Base-by-base conservation (phyloP, 306 rosid species). In the Ammopiptanthus mongolicus region DNA sequence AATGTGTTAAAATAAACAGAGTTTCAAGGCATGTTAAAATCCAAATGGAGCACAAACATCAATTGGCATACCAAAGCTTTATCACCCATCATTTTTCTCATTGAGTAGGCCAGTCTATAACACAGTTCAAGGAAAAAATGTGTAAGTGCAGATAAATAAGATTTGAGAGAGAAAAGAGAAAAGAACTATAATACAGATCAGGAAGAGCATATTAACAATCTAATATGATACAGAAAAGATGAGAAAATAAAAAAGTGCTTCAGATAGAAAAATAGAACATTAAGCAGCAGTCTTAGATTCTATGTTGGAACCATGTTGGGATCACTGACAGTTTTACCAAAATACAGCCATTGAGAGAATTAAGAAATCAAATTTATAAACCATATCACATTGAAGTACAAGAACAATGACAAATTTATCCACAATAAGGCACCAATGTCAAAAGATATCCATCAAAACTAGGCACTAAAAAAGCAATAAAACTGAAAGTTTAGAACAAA, bases 51-150 rank as follows among this genome's bases (percentile, higher is more conserved):
- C 34, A 58, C 12, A 57, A 71, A 74, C 56, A 79, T 42, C 71
- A 77, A 75, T 41, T 44, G 28, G 6, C 98, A 42, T 92, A 96
- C 98, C 97, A 96, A 86, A 65, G 99, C 99, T 83, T 92, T 96
- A 89, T 96, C 99, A 42, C 90, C 96, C 97, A 90, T 96, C 99
- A 96, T 96, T 87, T 96, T 96, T 64, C 99, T 87, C 99, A 96
- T 92, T 0, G 98, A 96, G 84, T 92, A 96, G 37, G 99, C 99
- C 80, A 96, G 86, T 34, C 99, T 96, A 83, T 51, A 68, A 55
- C 65, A 83, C 21, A 17, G 22, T 56, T 18, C 31, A 81, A 51
- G n/a, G 37, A 60, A 48, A 46, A 50, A 44, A 34, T 36, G 77
- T 23, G 60, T 74, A 17, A 81, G 62, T 42, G 52, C 29, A 28